phyloP scores from a whole-genome alignment of 257 asterid species.

The Plantago major region DNA sequence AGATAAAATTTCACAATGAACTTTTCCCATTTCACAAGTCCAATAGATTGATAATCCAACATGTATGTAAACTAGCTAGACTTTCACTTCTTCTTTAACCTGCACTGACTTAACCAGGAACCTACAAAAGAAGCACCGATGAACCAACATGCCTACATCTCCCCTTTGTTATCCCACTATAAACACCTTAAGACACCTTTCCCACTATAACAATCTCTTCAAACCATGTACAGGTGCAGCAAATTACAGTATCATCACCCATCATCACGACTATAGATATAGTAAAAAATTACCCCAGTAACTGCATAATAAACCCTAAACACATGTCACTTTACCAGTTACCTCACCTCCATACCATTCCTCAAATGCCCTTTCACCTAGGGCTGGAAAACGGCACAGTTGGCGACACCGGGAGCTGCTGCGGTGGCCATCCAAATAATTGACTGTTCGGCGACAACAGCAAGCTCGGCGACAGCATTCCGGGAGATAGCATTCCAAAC shows the following conservation, averaged over 20 bases:
- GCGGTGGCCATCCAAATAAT: background rate
- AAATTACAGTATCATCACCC: background rate
- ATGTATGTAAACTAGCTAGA: conserved; percentile 12
- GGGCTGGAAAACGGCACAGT: background rate
- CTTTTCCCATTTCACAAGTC: too few relatives aligned
- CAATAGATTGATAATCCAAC: background rate
- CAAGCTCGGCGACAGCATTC: conserved; percentile 2
- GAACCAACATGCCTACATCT: too few relatives aligned
- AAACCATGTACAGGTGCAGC: conserved; percentile 31
- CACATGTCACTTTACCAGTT: background rate
- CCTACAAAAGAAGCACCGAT: too few relatives aligned
- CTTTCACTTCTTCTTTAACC: conserved; percentile 13
- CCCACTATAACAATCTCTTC: conserved; percentile 33
- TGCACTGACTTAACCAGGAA: conserved; percentile 7
- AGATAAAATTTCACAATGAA: too few relatives aligned
- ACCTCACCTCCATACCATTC: background rate
- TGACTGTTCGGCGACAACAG: conserved; percentile 2
- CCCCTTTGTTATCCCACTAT: conserved; percentile 26
- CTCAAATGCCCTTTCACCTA: conserved; percentile 6
- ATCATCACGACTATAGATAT: too few relatives aligned
- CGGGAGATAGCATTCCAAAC: conserved; percentile 5
- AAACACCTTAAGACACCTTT: conserved; percentile 25
- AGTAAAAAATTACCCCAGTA: background rate
- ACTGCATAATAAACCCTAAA: background rate
- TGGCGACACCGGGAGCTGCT: conserved; percentile 3